Base-by-base conservation (phyloP, 768 basidiomycete species). In the Naganishia vishniacii region DNA sequence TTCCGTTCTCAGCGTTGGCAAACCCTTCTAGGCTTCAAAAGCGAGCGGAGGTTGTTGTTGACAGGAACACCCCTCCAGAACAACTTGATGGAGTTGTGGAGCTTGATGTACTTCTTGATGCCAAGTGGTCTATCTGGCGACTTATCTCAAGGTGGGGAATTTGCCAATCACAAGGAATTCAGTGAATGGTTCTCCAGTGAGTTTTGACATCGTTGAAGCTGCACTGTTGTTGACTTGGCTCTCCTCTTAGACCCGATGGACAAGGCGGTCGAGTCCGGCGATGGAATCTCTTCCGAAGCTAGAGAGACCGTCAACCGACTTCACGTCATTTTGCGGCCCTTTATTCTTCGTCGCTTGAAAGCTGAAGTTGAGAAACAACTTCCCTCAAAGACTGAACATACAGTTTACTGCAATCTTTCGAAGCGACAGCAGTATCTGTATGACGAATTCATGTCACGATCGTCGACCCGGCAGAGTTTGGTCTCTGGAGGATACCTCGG, bases 101-200 rank as follows among this genome's bases (percentile, higher is more conserved):
- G 77, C 62, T 69, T 80, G 51, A 68, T 79, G 47, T 78, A 79
- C 66, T 79, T 79, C 65, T 63, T 79, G 26, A 79, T 78, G 76
- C 78, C 78, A 0, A 69, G 71, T 28, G 78, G 77, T 11, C 67
- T 73, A 25, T 68, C 74, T 13, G 70, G 66, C 41, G 74, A 75
- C 29, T 67, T 73, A 13, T 73, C 73, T 12, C 69, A 69, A 15
- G 72, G 71, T 2, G 72, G 72, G 0, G 88, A 69, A 82, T 95
- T 97, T 77, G 93, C 89, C 25, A 89, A 91, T 71, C 78, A 93
- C 65, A 89, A 89, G 73, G 91, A 95, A 75, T 97, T 98, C 73
- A 88, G 84, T 6, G 88, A 92, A 61, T 95, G 93, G 92, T 95
- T 98, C 75, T 89, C 91, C 0, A 94, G 91, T 93, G 70, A 77